Conservation (phyloP, 2,329 filamentous ascomycete species). For the Trichoderma brevicompactum region DNA sequence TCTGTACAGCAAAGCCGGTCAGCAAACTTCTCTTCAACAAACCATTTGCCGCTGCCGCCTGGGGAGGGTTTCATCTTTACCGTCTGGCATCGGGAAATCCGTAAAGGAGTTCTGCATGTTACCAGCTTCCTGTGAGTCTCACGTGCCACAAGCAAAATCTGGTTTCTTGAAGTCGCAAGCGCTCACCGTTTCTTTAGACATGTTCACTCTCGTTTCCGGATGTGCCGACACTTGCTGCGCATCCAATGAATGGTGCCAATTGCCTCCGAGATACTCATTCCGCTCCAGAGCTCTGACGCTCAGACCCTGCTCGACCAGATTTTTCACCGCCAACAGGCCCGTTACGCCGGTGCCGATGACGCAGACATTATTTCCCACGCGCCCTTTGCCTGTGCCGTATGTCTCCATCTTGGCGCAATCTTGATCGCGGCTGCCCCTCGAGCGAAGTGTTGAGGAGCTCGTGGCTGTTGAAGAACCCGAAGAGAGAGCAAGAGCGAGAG, state of each 20-base stretch:
- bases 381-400: conserved; percentile 10
- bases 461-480: not conserved
- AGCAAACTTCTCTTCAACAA: not conserved
- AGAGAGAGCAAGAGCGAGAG: not conserved
- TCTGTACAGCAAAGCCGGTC: conserved; percentile 21
- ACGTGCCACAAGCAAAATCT: conserved; percentile 1
- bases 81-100: conserved; percentile 43
- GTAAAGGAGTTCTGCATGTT: conserved; percentile 38
- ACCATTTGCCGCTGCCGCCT: too few species aligned
- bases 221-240: conserved; percentile 44
- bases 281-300: conserved; percentile 48
- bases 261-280: conserved; percentile 47
- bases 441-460: not conserved
- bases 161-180: not conserved
- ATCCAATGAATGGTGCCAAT: conserved; percentile 47
- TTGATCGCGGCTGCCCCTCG: not conserved
- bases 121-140: not conserved
- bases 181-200: conserved; percentile 40
- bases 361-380: conserved; percentile 35
- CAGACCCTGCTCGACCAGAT: conserved; percentile 50
- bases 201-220: conserved; percentile 38
- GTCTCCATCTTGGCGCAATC: conserved; percentile 15
- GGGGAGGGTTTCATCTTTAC: conserved; percentile 17
- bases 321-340: conserved; percentile 48
- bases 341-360: conserved; percentile 41